Percentiles rank a stretch among this genome's conserved stretches.
These are phyloP conservation scores for Multifurca ochricompacta DNA, from an alignment of 768 basidiomycete genomes.

Conservation along the genomic window DNA sequence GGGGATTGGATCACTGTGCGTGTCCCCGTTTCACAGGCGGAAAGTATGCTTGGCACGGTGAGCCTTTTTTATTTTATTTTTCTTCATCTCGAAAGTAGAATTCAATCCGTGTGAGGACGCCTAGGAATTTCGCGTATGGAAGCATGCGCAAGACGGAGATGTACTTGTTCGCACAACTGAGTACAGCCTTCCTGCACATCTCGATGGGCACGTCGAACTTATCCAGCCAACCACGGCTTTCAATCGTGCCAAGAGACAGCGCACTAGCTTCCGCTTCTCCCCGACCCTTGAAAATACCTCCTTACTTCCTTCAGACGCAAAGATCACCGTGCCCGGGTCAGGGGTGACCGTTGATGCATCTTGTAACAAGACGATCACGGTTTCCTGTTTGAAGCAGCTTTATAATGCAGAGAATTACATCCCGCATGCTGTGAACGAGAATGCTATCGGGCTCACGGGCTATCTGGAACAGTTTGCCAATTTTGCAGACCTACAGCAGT, in stretches of 20 bases:
- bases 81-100: too few relatives aligned
- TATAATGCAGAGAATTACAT: conserved; percentile 29
- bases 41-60: conserved; percentile 67
- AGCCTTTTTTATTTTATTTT: too few relatives aligned
- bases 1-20: conserved; percentile 61
- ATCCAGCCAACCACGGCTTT: conserved; percentile 72
- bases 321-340: too few relatives aligned
- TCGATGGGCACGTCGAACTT: conserved; percentile 56
- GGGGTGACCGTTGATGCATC: conserved; percentile 27
- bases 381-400: conserved; percentile 28
- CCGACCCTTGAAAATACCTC: not conserved
- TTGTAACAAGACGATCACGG: conserved; percentile 30
- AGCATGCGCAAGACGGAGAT: conserved; percentile 45
- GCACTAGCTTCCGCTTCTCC: conserved; percentile 33
- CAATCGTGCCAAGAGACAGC: conserved; percentile 37
- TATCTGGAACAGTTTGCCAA: conserved; percentile 32
- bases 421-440: conserved; percentile 21
- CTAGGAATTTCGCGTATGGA: conserved; percentile 59
- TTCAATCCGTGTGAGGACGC: too few relatives aligned
- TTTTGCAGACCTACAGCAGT: conserved; percentile 16
- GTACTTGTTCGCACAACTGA: conserved; percentile 48
- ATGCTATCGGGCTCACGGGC: conserved; percentile 30
- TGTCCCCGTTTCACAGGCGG: conserved; percentile 50
- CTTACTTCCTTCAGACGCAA: not conserved
- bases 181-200: conserved; percentile 55